phyloP scores from a whole-genome alignment of 768 basidiomycete species.

The Leccinum obscurum region DNA sequence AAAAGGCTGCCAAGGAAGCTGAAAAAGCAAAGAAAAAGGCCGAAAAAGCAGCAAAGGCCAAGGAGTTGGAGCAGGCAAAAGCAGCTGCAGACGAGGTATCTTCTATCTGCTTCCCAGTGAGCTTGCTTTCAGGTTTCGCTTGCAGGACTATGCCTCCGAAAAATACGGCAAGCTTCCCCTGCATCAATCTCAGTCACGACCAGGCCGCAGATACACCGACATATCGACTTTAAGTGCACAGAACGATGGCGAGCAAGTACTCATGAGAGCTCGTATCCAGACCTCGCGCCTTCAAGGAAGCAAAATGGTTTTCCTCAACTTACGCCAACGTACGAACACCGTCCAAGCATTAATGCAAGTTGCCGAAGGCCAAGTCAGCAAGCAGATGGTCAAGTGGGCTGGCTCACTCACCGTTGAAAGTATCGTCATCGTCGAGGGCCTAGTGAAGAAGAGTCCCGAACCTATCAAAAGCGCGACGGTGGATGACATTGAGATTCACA shows the following conservation, averaged over 20 bases:
- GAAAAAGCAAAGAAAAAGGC: constrained; percentile 90
- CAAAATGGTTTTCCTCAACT: constrained; percentile 93
- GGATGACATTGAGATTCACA: constrained; percentile 82
- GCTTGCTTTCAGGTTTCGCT: constrained; percentile 6
- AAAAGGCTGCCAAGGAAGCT: constrained; percentile 87
- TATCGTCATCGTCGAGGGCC: constrained; percentile 88
- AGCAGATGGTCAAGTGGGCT: constrained; percentile 97
- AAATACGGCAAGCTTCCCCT: constrained; percentile 89
- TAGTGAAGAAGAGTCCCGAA: constrained; percentile 74
- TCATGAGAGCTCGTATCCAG: constrained; percentile 88
- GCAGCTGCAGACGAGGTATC: constrained; percentile 58
- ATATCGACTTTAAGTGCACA: constrained; percentile 62
- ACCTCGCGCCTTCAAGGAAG: constrained; percentile 89
- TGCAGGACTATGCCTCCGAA: constrained; percentile 71
- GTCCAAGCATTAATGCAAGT: constrained; percentile 84
- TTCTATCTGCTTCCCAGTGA: constrained; percentile 35
- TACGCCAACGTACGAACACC: constrained; percentile 84
- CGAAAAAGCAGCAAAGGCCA: constrained; percentile 79
- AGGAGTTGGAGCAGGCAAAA: constrained; percentile 71
- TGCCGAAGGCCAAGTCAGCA: constrained; percentile 76
- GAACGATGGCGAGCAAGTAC: constrained; percentile 70
- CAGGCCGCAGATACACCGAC: constrained; percentile 56
- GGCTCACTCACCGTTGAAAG: constrained; percentile 78
- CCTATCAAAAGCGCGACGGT: constrained; percentile 91
- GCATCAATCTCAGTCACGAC: constrained; percentile 86